Conservation (phyloP, 495 filamentous ascomycete species). For the Podospora anserina region DNA sequence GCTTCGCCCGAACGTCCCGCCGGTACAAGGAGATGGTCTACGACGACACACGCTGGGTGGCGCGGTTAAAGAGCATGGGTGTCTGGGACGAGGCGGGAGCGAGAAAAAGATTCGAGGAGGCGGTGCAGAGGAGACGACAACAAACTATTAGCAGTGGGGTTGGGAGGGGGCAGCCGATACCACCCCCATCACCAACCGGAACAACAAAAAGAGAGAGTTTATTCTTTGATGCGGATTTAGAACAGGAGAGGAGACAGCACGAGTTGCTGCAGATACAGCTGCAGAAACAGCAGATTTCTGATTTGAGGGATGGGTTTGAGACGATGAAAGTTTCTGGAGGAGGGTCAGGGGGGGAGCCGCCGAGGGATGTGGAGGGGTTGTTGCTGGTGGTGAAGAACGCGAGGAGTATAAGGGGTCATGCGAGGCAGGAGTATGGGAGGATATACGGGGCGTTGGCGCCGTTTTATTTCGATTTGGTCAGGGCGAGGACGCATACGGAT, state of each 20-base stretch:
- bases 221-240: constrained; percentile 65
- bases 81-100: constrained; percentile 93
- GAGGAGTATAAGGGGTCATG: constrained; percentile 78
- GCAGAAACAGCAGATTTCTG: constrained; percentile 15
- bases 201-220: constrained; percentile 44
- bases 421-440: constrained; percentile 85
- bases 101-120: constrained; percentile 70
- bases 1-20: constrained; percentile 81
- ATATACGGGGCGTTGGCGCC: constrained; percentile 84
- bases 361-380: constrained; percentile 54
- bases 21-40: constrained; percentile 98
- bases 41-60: constrained; percentile 95
- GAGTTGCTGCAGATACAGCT: constrained; percentile 10
- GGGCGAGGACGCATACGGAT: constrained; percentile 70
- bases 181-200: constrained; percentile 10
- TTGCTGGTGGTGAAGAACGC: constrained; percentile 64
- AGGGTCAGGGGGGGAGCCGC: constrained; percentile 24
- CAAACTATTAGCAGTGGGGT: constrained; percentile 33
- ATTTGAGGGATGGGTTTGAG: constrained; percentile 64
- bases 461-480: constrained; percentile 79
- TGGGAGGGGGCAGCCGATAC: not conserved
- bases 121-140: constrained; percentile 60
- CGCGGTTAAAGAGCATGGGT: constrained; percentile 75
- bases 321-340: constrained; percentile 49
- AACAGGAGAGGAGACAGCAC: constrained; percentile 51